Percentiles rank a stretch among this genome's conserved stretches.
Evolutionary conservation across 2,329 filamentous ascomycete species (phyloP).

Genomic region (Cladophialophora chaetospira): DNA sequence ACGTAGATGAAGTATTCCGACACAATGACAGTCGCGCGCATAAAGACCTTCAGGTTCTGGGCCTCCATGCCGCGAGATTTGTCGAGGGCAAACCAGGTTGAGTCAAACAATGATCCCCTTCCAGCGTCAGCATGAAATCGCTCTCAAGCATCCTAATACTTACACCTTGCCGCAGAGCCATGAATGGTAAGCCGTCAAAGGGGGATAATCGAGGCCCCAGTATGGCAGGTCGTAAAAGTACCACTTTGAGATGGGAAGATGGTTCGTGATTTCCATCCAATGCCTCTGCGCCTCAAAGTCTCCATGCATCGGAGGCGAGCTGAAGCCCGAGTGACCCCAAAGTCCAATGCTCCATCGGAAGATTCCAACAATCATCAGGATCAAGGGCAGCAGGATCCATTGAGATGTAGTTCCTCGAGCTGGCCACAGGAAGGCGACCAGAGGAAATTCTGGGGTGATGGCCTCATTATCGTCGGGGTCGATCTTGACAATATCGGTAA

Average conservation of each 20-base stretch:
- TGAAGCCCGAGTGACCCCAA: constrained; percentile 91
- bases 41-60: constrained; percentile 82
- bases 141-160: constrained; percentile 32
- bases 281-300: constrained; percentile 98
- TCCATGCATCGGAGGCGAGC: constrained; percentile 85
- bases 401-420: constrained; percentile 77
- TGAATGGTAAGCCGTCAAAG: constrained; percentile 96
- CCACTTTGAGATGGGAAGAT: constrained; percentile 90
- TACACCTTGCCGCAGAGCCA: constrained; percentile 87
- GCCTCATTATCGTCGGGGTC: constrained; percentile 46
- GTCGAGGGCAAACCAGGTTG: constrained; percentile 83
- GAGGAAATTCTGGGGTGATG: constrained; percentile 73
- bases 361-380: constrained; percentile 85
- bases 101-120: constrained; percentile 73
- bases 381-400: constrained; percentile 87
- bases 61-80: constrained; percentile 81
- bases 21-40: constrained; percentile 86
- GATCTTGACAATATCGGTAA: constrained; percentile 46
- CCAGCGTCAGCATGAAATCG: constrained; percentile 26
- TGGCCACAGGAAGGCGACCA: constrained; percentile 93
- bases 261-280: constrained; percentile 96
- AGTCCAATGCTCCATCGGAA: constrained; percentile 91
- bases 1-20: constrained; percentile 91
- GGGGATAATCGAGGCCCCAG: constrained; percentile 98
- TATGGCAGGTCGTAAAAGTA: constrained; percentile 96